Evolutionary conservation across 2,329 filamentous ascomycete genomes (phyloP), one percentile per base, ranked within the genome.

Genomic region (Neonectria faginata): DNA sequence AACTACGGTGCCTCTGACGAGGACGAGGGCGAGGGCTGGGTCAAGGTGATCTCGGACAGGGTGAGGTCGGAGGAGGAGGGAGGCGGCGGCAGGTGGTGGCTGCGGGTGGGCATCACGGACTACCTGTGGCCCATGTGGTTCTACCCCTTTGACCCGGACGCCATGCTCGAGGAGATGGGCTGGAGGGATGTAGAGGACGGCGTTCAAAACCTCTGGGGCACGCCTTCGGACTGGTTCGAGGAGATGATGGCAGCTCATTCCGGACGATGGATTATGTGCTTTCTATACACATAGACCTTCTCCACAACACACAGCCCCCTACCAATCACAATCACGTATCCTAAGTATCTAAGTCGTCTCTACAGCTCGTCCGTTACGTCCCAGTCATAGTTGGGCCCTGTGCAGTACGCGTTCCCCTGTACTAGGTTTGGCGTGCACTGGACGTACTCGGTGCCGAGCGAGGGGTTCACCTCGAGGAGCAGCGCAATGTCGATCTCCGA

Each of bases 141-240:
- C 14, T 52, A 20, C 6, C 16, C 50, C 6, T 53, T 57, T 51
- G 64, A 67, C 48, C 25, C 67, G 14, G 62, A 69, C 45, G 54
- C 57, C 22, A 48, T 64, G 36, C 48, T 69, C 39, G 64, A 66
- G 53, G 64, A 69, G 48, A 51, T 50, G 56, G 60, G 67, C 12
- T 67, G 64, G 63, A 56, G 33, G 39, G 64, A 71, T 57, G 47
- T 54, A 22, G 44, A 41, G 41, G 67, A 64, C 11, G 60, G 66
- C 2, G 44, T 66, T 45, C 65, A 68, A 42, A 68, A 67, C 36
- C 63, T 70, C 16, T 70, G 67, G 67, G 67, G 65, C 29, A 57
- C 3, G 45, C 60, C 41, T 57, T 29, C 53, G 18, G 20, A 62
- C 44, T 62, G 65, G 58, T 65, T 59, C 25, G 39, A 55, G 20